phyloP scores from a whole-genome alignment of 140 eudicot genomes.

The Ambrosia hybrid region DNA sequence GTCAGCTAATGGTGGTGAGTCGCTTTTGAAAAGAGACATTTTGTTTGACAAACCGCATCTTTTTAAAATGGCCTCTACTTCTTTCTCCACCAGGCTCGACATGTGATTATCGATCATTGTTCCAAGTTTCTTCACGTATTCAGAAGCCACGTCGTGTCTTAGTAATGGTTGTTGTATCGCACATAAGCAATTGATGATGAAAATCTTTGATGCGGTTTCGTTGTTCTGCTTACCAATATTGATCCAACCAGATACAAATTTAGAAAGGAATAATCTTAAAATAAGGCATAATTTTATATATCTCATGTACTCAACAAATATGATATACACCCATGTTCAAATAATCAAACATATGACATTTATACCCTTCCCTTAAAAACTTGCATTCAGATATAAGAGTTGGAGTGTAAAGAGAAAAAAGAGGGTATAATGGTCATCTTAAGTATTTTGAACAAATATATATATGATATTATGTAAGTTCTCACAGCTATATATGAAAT shows the following conservation, averaged over 20 bases:
- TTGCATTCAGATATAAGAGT: background rate
- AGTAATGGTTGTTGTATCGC: slow-evolving; percentile 87
- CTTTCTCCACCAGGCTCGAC: slow-evolving; percentile 67
- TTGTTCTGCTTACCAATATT: slow-evolving; percentile 49
- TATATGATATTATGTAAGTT: background rate
- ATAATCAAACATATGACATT: background rate
- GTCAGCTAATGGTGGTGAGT: slow-evolving; percentile 69
- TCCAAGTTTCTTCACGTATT: slow-evolving; percentile 66
- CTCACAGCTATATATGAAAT: background rate
- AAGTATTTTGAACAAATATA: too few species aligned
- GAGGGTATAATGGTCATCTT: background rate
- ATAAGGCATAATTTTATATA: too few species aligned
- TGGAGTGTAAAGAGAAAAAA: background rate
- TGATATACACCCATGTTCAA: background rate
- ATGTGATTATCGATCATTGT: slow-evolving; percentile 66
- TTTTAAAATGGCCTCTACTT: slow-evolving; percentile 64
- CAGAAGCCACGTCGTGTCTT: slow-evolving; percentile 66
- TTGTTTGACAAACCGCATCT: slow-evolving; percentile 72
- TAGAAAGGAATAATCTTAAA: background rate
- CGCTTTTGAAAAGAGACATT: slow-evolving; percentile 58
- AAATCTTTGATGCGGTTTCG: slow-evolving; percentile 89
- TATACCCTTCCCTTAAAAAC: background rate
- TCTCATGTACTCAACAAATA: background rate
- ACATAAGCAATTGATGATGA: slow-evolving; percentile 88
- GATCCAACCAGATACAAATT: background rate